Evolutionary conservation across 257 asterid species (phyloP).

Genomic region (Nicotiana undulata): DNA sequence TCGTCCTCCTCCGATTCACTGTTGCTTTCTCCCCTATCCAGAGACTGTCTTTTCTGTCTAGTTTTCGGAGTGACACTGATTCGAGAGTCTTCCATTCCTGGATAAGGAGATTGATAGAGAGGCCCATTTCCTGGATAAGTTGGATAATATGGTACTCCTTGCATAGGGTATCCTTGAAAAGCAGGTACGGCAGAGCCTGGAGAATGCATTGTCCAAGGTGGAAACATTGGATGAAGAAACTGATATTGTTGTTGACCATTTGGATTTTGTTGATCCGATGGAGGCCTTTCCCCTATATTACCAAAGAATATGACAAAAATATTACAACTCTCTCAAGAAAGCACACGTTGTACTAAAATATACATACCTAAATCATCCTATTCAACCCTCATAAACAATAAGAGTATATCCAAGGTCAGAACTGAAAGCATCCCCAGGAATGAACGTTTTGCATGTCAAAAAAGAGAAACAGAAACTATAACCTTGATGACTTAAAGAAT

Average conservation of each 20-base stretch:
- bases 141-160: conserved; percentile 88
- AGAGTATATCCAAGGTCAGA: neutral
- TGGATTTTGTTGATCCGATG: conserved; percentile 40
- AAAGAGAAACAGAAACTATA: neutral
- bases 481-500: neutral
- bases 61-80: conserved; percentile 28
- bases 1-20: conserved; percentile 37
- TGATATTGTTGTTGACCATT: conserved; percentile 54
- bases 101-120: conserved; percentile 56
- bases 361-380: neutral
- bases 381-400: neutral
- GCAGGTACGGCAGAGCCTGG: conserved; percentile 55
- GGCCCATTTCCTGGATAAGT: conserved; percentile 54
- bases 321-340: conserved; percentile 5
- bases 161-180: conserved; percentile 79
- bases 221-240: conserved; percentile 58
- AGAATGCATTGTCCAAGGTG: conserved; percentile 77
- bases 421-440: neutral
- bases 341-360: neutral
- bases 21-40: conserved; percentile 43
- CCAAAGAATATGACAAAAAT: conserved; percentile 12
- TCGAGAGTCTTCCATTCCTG: conserved; percentile 47
- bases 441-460: neutral
- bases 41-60: conserved; percentile 39
- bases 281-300: conserved; percentile 32